A percentile compares a stretch with the other conserved stretches of the same genome.
Conservation (phyloP, 164 flowering plant species). For the Akebia trifoliata region DNA sequence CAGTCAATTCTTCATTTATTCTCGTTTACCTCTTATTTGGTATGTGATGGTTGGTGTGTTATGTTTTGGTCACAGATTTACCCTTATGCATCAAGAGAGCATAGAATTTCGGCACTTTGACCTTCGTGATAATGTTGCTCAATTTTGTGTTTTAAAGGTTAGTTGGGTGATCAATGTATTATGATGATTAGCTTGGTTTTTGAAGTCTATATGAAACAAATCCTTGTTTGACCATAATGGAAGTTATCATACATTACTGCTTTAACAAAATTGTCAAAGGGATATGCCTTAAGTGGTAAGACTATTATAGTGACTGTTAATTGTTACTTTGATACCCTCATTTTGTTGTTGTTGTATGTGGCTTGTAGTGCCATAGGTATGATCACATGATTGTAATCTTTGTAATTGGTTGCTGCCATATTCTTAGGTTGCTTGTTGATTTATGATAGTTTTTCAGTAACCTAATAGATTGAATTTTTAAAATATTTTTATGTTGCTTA, state of each 20-base stretch:
- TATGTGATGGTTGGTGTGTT: constrained; percentile 7
- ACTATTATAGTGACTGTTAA: background rate
- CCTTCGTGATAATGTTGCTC: constrained; percentile 90
- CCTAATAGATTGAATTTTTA: no score
- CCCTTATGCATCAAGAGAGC: constrained; percentile 63
- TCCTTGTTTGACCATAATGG: background rate
- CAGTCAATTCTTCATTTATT: background rate
- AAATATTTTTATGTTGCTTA: no score
- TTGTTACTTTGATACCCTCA: background rate
- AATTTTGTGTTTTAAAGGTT: constrained; percentile 86
- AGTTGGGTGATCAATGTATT: background rate
- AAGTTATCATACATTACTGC: background rate
- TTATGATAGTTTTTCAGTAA: no score
- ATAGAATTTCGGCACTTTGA: constrained; percentile 75
- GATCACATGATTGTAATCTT: no score
- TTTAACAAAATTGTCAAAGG: no score
- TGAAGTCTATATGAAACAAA: background rate
- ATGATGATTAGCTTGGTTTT: background rate
- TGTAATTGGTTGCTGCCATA: no score
- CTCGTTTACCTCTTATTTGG: constrained; percentile 3
- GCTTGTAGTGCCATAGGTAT: no score
- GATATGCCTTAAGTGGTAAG: background rate
- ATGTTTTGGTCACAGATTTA: constrained; percentile 41
- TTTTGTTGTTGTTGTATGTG: no score
- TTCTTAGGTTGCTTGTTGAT: no score